Evolutionary conservation across 176 grass and related monocot species (phyloP), one percentile per base, ranked within the genome.

Genomic region (Oryza coarctata): DNA sequence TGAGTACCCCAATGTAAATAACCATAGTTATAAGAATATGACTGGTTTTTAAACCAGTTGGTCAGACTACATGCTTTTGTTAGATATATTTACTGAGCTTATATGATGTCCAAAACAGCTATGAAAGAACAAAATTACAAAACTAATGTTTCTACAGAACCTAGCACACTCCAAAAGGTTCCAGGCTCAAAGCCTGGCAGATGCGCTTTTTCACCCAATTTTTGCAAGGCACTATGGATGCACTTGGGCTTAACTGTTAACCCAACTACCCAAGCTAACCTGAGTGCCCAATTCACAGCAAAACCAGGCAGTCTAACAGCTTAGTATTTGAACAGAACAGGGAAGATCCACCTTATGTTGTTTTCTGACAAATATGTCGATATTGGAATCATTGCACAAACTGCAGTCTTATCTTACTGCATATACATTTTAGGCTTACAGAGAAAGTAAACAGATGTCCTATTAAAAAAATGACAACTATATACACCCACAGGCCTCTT

Each of bases 311-410:
- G 32, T 33, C 32, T 55, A 78, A 20, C 27, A 12, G 12, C 5
- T 73, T 73, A 67, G 60, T 80, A 38, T 3, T 70, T 81, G 12
- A 67, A 83, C 60, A 57, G 35, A 79, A 79, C 1, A 74, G 58
- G 33, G 68, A 73, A 66, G 29, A 12, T 32, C 5, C 50, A 72
- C 33, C 32, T 58, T 73, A 73, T n/a, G 44, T 67, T 66, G 30
- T 41, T 20, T 43, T 7, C 43, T 33, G 3, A 60, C 40, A 78
- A 78, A 61, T 30, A 68, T 44, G 49, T 7, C 34, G 55, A 35
- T 47, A 17, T 3, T 63, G 50, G 66, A 85, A 50, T 3, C 0
- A 1, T 33, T 85, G 29, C 12, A 68, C 41, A 70, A 85, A 70
- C 20, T 32, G 35, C 49, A 84, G 12, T 70, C 50, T 78, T 71